Conservation (phyloP, 176 grass and related monocot genomes). For the Typha latifolia region DNA sequence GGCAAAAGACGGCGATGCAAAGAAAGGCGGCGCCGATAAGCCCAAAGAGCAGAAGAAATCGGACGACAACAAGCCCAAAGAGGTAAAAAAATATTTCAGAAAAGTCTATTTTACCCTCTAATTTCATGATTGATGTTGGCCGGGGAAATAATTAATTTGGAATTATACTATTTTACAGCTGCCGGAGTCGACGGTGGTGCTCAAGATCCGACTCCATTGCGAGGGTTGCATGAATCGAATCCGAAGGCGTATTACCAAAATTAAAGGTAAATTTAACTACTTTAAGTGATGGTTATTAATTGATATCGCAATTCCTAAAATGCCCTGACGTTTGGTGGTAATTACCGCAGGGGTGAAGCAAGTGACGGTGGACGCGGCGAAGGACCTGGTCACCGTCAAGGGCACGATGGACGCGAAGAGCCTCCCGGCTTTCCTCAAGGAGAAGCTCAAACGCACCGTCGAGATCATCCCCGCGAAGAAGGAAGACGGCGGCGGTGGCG, state of each 20-base stretch:
- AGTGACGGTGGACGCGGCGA: constrained; percentile 46
- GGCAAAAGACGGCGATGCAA: constrained; percentile 25
- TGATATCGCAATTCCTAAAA: neutral
- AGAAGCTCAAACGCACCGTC: constrained; percentile 58
- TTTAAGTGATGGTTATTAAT: neutral
- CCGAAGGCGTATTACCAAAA: constrained; percentile 49
- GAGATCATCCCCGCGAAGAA: constrained; percentile 45
- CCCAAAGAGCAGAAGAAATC: constrained; percentile 38
- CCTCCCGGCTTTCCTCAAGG: constrained; percentile 47
- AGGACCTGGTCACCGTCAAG: constrained; percentile 72
- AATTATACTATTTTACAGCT: constrained; percentile 11
- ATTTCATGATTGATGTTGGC: neutral
- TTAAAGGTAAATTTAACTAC: constrained; percentile 41
- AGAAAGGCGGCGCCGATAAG: constrained; percentile 35
- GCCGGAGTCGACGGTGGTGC: constrained; percentile 55
- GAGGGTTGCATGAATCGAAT: constrained; percentile 79
- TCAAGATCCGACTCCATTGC: constrained; percentile 92
- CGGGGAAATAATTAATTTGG: neutral
- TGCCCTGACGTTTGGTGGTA: neutral
- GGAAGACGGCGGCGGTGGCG: constrained; percentile 27
- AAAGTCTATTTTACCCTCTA: neutral
- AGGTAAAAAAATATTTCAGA: constrained; percentile 6
- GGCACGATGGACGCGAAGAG: constrained; percentile 69
- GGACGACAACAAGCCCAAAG: constrained; percentile 45
- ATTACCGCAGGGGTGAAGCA: constrained; percentile 52